phyloP scores from a whole-genome alignment of 2,329 filamentous ascomycete genomes.

The Scytalidium sp. region DNA sequence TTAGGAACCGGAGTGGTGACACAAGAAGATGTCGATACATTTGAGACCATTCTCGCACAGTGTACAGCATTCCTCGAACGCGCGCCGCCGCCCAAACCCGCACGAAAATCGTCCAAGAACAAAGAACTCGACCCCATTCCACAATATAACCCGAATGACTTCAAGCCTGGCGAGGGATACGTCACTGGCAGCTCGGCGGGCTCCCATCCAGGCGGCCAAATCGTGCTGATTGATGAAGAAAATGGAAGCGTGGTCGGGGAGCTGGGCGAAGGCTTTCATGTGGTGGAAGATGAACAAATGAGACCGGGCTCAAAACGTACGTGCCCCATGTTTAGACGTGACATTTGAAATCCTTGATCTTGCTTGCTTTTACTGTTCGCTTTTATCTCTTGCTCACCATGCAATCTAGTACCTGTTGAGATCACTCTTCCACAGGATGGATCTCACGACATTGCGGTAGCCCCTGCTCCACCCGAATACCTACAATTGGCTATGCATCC shows the following conservation, averaged over 20 bases:
- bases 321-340: conserved; percentile 16
- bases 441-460: conserved; percentile 62
- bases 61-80: conserved; percentile 94
- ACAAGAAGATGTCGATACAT: conserved; percentile 93
- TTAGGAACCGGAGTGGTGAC: conserved; percentile 69
- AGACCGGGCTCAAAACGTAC: conserved; percentile 88
- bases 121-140: conserved; percentile 34
- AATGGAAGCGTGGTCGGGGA: conserved; percentile 95
- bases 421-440: conserved; percentile 70
- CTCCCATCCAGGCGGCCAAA: conserved; percentile 63
- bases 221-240: conserved; percentile 93
- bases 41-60: conserved; percentile 96
- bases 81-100: conserved; percentile 51
- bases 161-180: conserved; percentile 77
- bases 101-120: conserved; percentile 27
- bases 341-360: no score
- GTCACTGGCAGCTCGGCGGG: conserved; percentile 56
- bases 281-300: conserved; percentile 73
- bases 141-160: conserved; percentile 79
- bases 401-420: conserved; percentile 67
- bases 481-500: conserved; percentile 79
- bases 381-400: conserved; percentile 6
- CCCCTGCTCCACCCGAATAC: conserved; percentile 67
- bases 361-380: neutral
- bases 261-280: conserved; percentile 75